Evolutionary conservation across 2,329 filamentous ascomycete species (phyloP).

Genomic region (Ascochyta lentis): DNA sequence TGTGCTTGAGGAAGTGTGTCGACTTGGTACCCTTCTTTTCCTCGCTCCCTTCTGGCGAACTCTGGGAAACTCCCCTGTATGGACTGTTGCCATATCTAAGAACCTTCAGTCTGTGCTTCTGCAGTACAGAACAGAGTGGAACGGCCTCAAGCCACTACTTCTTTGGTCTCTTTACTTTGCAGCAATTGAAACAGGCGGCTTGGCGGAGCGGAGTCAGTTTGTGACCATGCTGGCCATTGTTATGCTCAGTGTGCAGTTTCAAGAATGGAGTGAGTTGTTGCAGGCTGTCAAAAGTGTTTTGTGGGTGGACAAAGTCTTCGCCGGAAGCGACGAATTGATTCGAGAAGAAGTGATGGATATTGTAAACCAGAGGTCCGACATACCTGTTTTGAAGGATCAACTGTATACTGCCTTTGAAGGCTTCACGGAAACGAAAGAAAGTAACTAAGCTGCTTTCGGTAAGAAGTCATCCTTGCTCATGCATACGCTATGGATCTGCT

Average conservation of each 20-base stretch:
- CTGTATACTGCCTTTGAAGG: background rate
- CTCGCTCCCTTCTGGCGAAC: constrained; percentile 35
- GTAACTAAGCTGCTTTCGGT: background rate
- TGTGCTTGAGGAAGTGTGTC: constrained; percentile 40
- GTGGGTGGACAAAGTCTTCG: constrained; percentile 41
- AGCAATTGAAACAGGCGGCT: constrained; percentile 33
- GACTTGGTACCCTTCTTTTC: constrained; percentile 39
- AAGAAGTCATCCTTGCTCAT: background rate
- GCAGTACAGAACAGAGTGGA: constrained; percentile 35
- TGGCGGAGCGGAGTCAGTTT: constrained; percentile 33
- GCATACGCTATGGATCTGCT: constrained; percentile 3
- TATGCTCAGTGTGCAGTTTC: constrained; percentile 30
- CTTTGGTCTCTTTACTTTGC: constrained; percentile 38
- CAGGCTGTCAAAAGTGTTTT: constrained; percentile 34
- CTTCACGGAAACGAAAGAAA: background rate
- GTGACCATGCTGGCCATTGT: constrained; percentile 36
- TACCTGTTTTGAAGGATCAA: background rate
- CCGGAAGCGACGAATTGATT: constrained; percentile 30
- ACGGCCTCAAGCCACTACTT: constrained; percentile 36
- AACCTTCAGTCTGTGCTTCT: constrained; percentile 33
- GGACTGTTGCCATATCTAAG: constrained; percentile 30
- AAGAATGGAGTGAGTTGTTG: constrained; percentile 33
- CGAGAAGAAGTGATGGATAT: constrained; percentile 37
- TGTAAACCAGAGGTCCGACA: constrained; percentile 12
- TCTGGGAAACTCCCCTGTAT: constrained; percentile 35